Evolutionary conservation across 1,139 yeast species (phyloP), one percentile per base, ranked within the genome.

Genomic region (Geotrichum candidum): DNA sequence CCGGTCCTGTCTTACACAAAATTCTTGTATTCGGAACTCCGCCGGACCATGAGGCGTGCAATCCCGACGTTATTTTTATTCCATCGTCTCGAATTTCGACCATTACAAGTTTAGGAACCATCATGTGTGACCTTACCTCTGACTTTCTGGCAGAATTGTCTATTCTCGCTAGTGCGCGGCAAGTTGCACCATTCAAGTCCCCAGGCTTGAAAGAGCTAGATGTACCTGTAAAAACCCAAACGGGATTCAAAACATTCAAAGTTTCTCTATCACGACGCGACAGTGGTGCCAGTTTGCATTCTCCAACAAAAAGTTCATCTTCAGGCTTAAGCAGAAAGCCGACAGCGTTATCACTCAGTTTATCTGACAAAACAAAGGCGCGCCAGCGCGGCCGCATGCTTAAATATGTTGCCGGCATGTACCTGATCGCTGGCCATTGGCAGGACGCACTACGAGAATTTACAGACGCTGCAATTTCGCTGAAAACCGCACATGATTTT

Each of bases 381-480:
- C 76, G 87, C 57, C 80, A 83, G 45, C 80, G 78, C 57, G 98
- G 97, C 1, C 79, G 99, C 61, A 88, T 88, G 68, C 73, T 83
- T 15, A 94, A 94, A 69, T 79, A 88, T 53, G 75, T 86, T 70
- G 98, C 91, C 0, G 87, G 87, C 66, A 83, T 92, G 68, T 86
- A 83, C 69, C 76, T 94, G 13, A 74, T 94, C 56, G 87, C 97
- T 0, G 99, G 99, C 0, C 83, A 88, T 63, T 80, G 87, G 60
- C 73, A 79, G 13, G 90, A 86, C 63, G 96, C 98, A 0, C 71
- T 91, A 60, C 78, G 80, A 38, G 83, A 85, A 63, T 88, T 91
- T 67, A 81, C 86, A 11, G 97, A 91, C 51, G 86, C 97, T 0
- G 80, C 88, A 1, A 69, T 78, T 1, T 77, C 81, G 48, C 75